A percentile compares a stretch with the other conserved stretches of the same genome.
These are phyloP conservation scores for Elsinoe arachidis DNA, from an alignment of 2,329 filamentous ascomycete genomes.

Conservation along the genomic window DNA sequence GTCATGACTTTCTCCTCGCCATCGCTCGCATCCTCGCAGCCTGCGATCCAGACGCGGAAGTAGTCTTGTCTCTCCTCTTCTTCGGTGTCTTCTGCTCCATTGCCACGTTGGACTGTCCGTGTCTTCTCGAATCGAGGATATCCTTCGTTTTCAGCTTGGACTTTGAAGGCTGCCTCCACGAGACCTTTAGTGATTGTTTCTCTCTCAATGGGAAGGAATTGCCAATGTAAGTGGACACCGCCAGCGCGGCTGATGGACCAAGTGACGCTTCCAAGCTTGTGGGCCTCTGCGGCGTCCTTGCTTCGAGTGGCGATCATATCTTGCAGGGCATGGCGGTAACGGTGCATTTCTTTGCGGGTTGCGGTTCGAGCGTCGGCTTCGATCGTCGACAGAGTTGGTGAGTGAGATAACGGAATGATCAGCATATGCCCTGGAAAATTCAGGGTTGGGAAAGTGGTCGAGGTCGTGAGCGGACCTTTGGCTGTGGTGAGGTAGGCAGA, in stretches of 20 bases:
- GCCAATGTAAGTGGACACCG: conserved; percentile 89
- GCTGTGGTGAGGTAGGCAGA: conserved; percentile 84
- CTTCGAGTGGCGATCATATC: conserved; percentile 52
- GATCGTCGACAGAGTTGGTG: conserved; percentile 64
- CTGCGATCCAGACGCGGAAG: conserved; percentile 26
- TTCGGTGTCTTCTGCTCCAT: conserved; percentile 22
- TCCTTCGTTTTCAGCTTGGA: conserved; percentile 69
- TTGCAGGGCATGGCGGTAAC: conserved; percentile 69
- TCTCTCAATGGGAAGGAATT: conserved; percentile 69
- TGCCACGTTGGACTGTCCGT: not conserved
- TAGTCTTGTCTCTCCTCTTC: conserved; percentile 29
- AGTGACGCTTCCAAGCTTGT: conserved; percentile 68
- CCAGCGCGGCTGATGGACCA: conserved; percentile 81
- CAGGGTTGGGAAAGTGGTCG: conserved; percentile 62
- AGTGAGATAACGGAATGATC: conserved; percentile 80
- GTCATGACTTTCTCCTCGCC: conserved; percentile 59
- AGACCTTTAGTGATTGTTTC: conserved; percentile 62
- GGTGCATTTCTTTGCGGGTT: conserved; percentile 72
- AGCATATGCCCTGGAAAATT: conserved; percentile 78
- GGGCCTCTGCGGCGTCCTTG: conserved; percentile 3
- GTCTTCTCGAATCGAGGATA: conserved; percentile 44
- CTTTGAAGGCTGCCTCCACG: conserved; percentile 80
- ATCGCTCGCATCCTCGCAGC: conserved; percentile 35
- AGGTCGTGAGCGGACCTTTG: conserved; percentile 74
- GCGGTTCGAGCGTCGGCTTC: conserved; percentile 44